Evolutionary conservation across 805 yeast genomes (phyloP).

Genomic region (Saturnispora zaruensis): DNA sequence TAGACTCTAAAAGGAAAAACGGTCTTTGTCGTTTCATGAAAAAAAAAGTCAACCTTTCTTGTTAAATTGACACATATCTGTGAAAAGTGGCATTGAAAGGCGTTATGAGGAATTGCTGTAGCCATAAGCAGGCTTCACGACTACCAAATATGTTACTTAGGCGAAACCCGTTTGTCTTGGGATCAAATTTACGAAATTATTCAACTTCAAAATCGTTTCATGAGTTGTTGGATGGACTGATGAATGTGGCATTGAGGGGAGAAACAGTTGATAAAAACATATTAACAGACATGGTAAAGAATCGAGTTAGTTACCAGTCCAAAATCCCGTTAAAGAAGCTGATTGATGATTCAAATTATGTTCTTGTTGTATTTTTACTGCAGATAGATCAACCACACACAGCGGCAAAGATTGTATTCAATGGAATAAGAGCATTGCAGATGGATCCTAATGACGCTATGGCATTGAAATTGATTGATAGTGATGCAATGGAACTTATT

Average conservation of each 20-base stretch:
- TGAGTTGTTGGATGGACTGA: background rate
- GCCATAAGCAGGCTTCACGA: background rate
- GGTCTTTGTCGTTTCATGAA: background rate
- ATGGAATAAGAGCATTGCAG: background rate
- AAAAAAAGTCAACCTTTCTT: background rate
- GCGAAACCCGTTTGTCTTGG: background rate
- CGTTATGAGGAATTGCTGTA: background rate
- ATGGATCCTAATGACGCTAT: background rate
- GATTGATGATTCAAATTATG: background rate
- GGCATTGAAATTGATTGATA: background rate
- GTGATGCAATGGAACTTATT: background rate
- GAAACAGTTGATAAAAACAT: background rate
- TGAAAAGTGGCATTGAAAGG: background rate
- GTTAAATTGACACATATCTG: background rate
- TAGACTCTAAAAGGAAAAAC: background rate
- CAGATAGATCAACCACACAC: slow-evolving; percentile 6
- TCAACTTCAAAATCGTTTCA: background rate
- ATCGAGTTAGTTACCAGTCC: background rate
- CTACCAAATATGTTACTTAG: background rate
- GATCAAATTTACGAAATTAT: background rate
- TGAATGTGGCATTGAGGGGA: background rate
- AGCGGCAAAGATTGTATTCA: slow-evolving; percentile 3
- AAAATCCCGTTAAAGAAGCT: background rate
- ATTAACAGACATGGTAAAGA: background rate
- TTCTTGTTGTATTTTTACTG: background rate